Percentiles rank a stretch among this genome's conserved stretches.
phyloP scores from a whole-genome alignment of 495 filamentous ascomycete genomes.

The Xylaria longipes region DNA sequence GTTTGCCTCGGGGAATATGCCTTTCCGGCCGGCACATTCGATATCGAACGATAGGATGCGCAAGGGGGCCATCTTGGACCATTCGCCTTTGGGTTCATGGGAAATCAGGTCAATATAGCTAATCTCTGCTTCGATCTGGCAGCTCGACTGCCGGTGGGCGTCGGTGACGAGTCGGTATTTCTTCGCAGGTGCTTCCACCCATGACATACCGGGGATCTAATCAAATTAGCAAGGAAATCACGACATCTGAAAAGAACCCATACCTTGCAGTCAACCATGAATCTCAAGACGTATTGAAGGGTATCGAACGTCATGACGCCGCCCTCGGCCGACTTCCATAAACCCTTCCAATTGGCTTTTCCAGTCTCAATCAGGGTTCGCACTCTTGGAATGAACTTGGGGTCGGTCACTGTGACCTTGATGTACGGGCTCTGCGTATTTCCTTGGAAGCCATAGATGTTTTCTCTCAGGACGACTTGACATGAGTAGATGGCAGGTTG shows the following conservation, averaged over 20 bases:
- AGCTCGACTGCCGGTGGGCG: conserved; percentile 77
- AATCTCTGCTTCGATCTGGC: conserved; percentile 90
- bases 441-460: conserved; percentile 90
- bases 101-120: conserved; percentile 84
- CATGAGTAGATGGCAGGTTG: conserved; percentile 68
- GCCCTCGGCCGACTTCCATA: conserved; percentile 78
- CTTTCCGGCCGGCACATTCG: conserved; percentile 96
- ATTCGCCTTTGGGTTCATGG: conserved; percentile 90
- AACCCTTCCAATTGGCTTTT: conserved; percentile 84
- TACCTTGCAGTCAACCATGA: conserved; percentile 95
- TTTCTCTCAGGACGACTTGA: conserved; percentile 80
- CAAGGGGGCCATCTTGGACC: conserved; percentile 97
- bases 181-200: conserved; percentile 83
- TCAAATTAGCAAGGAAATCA: conserved; percentile 27
- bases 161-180: conserved; percentile 71
- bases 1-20: conserved; percentile 92
- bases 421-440: conserved; percentile 91
- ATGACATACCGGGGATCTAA: conserved; percentile 91
- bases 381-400: conserved; percentile 76
- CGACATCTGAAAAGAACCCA: conserved; percentile 18
- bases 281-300: conserved; percentile 92
- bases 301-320: conserved; percentile 88
- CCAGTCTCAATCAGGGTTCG: conserved; percentile 74
- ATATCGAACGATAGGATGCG: conserved; percentile 97
- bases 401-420: conserved; percentile 90